Base-by-base conservation (phyloP, 345 rosid species). In the Moricandia moricandioides region DNA sequence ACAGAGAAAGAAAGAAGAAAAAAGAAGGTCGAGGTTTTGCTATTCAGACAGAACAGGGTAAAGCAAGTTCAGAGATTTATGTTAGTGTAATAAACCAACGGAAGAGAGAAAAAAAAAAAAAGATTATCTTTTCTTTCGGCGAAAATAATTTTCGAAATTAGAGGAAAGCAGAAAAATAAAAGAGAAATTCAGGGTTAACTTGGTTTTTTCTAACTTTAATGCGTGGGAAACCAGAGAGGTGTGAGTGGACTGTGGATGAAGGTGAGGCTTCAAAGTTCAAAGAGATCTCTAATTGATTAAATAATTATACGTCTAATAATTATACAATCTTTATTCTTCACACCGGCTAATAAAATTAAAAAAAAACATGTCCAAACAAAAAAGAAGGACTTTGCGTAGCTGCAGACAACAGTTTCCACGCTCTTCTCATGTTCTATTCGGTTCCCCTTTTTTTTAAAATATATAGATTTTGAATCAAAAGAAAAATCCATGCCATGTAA, bases 221-320 rank as follows among this genome's bases (percentile, higher is more conserved):
- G 82, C 70, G 66, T 67, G 78, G 82, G 82, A 79, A 79, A 67
- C 75, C 78, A 79, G 70, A 79, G 49, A 58, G 70, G 82, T 73
- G 68, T 57, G 63, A 62, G 27, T 55, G 71, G 63, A 18, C 18
- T 67, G 30, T 24, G 12, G 55, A 6, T 40, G 59, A 78, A 49
- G 65, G 49, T 14, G 52, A 67, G 73, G 65, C 78, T 72, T 67
- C 65, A 21, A 57, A 77, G 18, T 75, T 76, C 65, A 70, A 77
- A 77, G 58, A 45, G 17, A 21, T 21, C 24, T 21, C 45, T 10
- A 24, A 14, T 61, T 67, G 0, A 67, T 47, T 31, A n/a, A 57
- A 18, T 4, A n/a, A 57, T 21, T 18, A 52, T 26, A 27, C 54
- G 7, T 24, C 40, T 71, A 72, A 24, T 71, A 31, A 30, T 8